phyloP scores from a whole-genome alignment of 805 yeast species.

The Lipomyces oligophaga region DNA sequence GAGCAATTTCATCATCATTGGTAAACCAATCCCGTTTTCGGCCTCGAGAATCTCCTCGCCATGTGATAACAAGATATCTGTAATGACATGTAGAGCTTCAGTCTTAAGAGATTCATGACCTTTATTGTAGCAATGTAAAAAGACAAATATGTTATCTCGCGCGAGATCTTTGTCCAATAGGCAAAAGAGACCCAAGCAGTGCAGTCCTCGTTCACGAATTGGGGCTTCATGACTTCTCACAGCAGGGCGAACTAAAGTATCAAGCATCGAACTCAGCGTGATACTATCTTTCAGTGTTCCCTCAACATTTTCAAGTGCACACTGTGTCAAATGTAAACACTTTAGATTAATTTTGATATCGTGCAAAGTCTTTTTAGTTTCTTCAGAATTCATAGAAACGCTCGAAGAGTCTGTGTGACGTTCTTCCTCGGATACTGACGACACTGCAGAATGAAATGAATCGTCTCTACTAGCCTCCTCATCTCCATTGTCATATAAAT shows the following conservation, averaged over 20 bases:
- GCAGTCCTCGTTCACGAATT: constrained; percentile 62
- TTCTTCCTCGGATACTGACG: constrained; percentile 32
- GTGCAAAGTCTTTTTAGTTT: constrained; percentile 32
- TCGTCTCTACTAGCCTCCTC: constrained; percentile 40
- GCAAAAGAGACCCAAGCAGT: constrained; percentile 76
- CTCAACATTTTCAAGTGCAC: constrained; percentile 63
- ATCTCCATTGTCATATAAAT: constrained; percentile 61
- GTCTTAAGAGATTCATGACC: constrained; percentile 61
- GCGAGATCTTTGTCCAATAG: constrained; percentile 64
- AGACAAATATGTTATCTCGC: constrained; percentile 55
- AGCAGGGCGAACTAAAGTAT: constrained; percentile 76
- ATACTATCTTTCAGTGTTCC: constrained; percentile 52
- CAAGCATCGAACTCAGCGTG: constrained; percentile 64
- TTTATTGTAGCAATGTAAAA: constrained; percentile 65
- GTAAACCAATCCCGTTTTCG: constrained; percentile 12
- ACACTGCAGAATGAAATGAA: constrained; percentile 49
- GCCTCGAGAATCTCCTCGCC: constrained; percentile 65
- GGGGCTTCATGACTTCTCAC: constrained; percentile 55
- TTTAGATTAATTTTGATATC: constrained; percentile 39
- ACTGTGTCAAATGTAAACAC: constrained; percentile 64
- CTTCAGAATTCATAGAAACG: constrained; percentile 5
- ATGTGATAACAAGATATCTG: constrained; percentile 74
- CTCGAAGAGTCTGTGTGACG: constrained; percentile 2
- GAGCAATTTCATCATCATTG: constrained; percentile 37
- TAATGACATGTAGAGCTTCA: constrained; percentile 63